These are phyloP conservation scores for Boletellus emodensis DNA, from an alignment of 768 basidiomycete genomes.

Conservation along the genomic window DNA sequence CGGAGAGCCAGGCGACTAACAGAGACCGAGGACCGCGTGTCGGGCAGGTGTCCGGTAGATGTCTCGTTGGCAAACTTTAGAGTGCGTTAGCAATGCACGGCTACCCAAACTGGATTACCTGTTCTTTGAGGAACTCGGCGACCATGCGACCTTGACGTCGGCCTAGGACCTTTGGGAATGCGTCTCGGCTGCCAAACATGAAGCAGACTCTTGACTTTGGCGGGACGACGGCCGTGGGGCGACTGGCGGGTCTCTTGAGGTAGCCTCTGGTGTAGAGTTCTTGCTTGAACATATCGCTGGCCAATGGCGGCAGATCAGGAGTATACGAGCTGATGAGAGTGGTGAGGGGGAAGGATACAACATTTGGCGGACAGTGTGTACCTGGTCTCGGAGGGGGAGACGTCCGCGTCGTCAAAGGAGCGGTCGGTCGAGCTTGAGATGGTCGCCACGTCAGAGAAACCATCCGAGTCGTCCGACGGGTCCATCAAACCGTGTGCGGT, in stretches of 20 bases:
- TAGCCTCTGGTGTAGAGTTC: constrained; percentile 29
- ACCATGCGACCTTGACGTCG: constrained; percentile 18
- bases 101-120: constrained; percentile 11
- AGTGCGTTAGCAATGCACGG: background rate
- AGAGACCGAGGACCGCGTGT: no score
- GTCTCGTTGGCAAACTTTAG: constrained; percentile 2
- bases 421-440: background rate
- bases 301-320: constrained; percentile 21
- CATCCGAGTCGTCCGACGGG: constrained; percentile 2
- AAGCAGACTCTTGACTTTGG: constrained; percentile 1
- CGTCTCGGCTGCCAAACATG: constrained; percentile 1
- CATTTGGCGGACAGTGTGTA: constrained; percentile 2
- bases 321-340: constrained; percentile 4
- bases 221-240: background rate
- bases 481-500: background rate
- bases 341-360: background rate
- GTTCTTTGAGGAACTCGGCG: constrained; percentile 9
- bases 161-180: constrained; percentile 16
- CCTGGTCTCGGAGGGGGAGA: constrained; percentile 6
- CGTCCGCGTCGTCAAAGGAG: background rate
- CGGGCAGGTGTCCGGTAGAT: background rate
- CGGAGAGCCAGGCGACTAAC: no score
- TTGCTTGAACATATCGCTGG: constrained; percentile 26
- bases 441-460: constrained; percentile 8
- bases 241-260: constrained; percentile 17